Conservation (phyloP, 1,139 yeast species). For the Magnusiomyces suaveolens region DNA sequence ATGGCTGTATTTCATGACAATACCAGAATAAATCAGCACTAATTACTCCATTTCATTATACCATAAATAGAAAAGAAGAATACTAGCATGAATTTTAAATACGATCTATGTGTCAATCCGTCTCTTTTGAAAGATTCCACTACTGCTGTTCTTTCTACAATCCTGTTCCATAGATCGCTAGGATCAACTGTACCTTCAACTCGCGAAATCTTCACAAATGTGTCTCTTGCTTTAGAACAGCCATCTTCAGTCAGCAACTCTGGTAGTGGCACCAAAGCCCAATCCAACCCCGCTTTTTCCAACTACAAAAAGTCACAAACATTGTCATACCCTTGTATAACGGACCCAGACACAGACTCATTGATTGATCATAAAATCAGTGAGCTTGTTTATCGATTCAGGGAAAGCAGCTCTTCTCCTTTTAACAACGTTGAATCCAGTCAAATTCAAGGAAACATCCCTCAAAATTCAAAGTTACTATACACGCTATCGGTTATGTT, state of each 20-base stretch:
- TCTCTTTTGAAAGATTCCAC: constrained; percentile 31
- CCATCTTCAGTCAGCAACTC: background rate
- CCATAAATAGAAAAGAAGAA: no score
- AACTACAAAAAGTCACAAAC: background rate
- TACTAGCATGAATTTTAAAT: constrained; percentile 27
- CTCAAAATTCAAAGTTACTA: background rate
- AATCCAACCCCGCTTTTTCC: background rate
- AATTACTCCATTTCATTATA: no score
- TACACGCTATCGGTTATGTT: background rate
- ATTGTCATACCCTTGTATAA: background rate
- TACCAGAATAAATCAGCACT: no score
- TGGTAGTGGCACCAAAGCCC: background rate
- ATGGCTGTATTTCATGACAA: no score
- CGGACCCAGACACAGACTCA: constrained; percentile 1
- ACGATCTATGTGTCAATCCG: constrained; percentile 32
- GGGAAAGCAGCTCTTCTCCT: background rate
- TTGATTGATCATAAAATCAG: background rate
- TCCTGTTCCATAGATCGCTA: constrained; percentile 60
- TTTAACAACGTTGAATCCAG: background rate
- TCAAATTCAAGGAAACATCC: background rate
- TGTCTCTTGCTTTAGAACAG: background rate
- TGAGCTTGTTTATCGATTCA: background rate
- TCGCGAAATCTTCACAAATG: constrained; percentile 28
- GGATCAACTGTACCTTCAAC: constrained; percentile 54
- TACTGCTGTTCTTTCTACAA: constrained; percentile 46